These are phyloP conservation scores for Carex myosuroides DNA, from an alignment of 176 grass and related monocot genomes.

Conservation along the genomic window DNA sequence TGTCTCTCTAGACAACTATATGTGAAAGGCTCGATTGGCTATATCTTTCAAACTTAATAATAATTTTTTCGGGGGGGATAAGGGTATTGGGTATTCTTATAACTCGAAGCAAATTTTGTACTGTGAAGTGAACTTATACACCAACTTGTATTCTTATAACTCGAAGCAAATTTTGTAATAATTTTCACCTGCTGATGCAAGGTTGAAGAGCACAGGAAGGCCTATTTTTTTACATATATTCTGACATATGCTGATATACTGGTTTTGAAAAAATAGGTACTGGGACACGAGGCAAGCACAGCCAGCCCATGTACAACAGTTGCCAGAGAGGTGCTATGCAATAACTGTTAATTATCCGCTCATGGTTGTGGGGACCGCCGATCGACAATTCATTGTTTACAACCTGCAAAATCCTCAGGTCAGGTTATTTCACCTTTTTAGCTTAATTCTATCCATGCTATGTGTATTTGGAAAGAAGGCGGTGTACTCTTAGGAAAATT, in stretches of 20 bases:
- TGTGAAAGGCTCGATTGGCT: background rate
- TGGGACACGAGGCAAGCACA: constrained; percentile 89
- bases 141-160: background rate
- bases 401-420: constrained; percentile 97
- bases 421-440: background rate
- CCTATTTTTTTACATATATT: background rate
- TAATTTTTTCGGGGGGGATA: background rate
- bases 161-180: background rate
- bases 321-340: constrained; percentile 75
- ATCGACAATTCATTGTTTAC: constrained; percentile 76
- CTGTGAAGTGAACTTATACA: no score
- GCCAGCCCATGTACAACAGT: constrained; percentile 79
- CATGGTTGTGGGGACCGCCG: constrained; percentile 94
- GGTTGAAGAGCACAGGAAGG: background rate
- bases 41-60: background rate
- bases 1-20: background rate
- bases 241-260: background rate
- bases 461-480: background rate
- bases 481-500: background rate
- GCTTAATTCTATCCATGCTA: background rate
- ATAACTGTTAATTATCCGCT: constrained; percentile 84
- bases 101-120: no score
- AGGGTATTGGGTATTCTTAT: background rate
- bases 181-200: background rate
- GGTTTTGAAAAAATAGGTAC: constrained; percentile 39